Conservation (phyloP, 2,329 filamentous ascomycete genomes). For the Bisporella sp. region DNA sequence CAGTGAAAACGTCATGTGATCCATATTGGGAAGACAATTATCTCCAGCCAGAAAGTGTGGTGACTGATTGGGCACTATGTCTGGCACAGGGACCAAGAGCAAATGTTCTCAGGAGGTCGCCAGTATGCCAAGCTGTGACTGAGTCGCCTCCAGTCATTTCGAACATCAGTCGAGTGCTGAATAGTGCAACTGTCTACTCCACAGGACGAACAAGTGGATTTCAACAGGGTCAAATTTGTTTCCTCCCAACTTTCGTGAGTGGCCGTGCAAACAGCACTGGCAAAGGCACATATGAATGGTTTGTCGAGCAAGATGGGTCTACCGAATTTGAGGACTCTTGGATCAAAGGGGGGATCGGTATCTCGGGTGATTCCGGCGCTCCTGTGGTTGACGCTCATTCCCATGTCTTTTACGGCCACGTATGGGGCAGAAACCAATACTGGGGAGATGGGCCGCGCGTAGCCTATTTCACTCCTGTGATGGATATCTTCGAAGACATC, state of each 20-base stretch:
- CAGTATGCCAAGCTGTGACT: no score
- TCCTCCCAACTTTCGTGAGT: background rate
- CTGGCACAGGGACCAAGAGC: no score
- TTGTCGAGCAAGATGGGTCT: background rate
- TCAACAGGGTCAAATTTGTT: background rate
- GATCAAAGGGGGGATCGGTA: background rate
- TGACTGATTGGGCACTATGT: no score
- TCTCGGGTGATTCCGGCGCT: background rate
- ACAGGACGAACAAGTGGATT: background rate
- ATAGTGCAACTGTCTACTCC: no score
- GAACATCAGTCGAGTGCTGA: no score
- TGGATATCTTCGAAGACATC: conserved; percentile 1
- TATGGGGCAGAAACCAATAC: conserved; percentile 1
- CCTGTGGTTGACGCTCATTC: background rate
- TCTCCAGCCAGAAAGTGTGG: no score
- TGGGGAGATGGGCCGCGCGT: background rate
- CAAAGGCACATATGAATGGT: background rate
- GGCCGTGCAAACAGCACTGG: background rate
- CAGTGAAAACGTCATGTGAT: no score
- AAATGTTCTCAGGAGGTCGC: no score
- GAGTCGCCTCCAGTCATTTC: no score
- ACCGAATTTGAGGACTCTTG: background rate
- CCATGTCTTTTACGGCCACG: background rate
- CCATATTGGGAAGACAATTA: no score
- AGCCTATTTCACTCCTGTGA: background rate